Percentiles rank a stretch among this genome's conserved stretches.
These are phyloP conservation scores for Pezicula carpinea DNA, from an alignment of 2,329 filamentous ascomycete species.

Conservation along the genomic window DNA sequence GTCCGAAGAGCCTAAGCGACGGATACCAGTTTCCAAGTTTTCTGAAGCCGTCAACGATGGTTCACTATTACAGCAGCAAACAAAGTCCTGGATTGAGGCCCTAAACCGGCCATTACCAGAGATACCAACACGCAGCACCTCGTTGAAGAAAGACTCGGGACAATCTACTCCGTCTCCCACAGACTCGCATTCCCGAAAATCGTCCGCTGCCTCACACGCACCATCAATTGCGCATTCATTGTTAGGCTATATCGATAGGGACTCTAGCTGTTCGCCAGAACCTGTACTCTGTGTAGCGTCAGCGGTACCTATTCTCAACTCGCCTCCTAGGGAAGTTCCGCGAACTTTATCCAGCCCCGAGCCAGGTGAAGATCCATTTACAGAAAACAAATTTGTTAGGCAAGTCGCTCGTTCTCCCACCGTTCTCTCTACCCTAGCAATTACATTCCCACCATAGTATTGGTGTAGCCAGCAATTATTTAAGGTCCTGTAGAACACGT, in stretches of 20 bases:
- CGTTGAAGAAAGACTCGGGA: background rate
- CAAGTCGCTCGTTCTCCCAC: no score
- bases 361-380: no score
- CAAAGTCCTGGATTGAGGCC: background rate
- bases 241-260: conserved; percentile 10
- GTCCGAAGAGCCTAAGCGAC: no score
- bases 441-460: no score
- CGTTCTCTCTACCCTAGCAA: no score
- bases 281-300: conserved; percentile 11
- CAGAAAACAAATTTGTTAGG: no score
- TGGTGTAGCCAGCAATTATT: no score
- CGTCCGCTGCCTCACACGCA: conserved; percentile 7
- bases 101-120: conserved; percentile 12
- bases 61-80: background rate
- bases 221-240: conserved; percentile 16
- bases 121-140: conserved; percentile 7
- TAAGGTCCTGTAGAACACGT: no score
- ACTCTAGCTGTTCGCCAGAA: conserved; percentile 13
- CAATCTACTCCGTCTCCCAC: background rate
- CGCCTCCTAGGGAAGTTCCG: background rate
- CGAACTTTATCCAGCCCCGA: background rate
- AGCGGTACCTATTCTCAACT: conserved; percentile 2
- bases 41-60: background rate
- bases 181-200: conserved; percentile 2
- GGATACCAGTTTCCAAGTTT: conserved; percentile 1